A percentile compares a stretch with the other conserved stretches of the same genome.
Evolutionary conservation across 2,329 filamentous ascomycete species (phyloP).

Genomic region (Keithomyces neogunnii): DNA sequence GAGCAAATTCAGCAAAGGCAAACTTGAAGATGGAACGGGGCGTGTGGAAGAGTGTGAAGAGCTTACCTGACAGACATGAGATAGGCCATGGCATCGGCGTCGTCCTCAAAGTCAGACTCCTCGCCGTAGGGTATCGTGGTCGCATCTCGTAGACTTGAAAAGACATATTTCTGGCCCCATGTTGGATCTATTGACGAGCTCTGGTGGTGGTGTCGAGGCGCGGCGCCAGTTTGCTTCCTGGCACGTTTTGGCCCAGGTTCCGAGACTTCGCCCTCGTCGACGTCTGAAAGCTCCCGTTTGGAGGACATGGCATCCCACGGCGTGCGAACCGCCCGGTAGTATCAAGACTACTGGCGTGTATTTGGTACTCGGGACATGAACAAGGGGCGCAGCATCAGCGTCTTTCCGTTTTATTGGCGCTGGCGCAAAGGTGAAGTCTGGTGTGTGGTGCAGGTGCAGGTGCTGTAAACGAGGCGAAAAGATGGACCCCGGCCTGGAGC

Average conservation of each 20-base stretch:
- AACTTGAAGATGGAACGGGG: neutral
- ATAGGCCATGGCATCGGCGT: slow-evolving; percentile 61
- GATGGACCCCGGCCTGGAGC: neutral
- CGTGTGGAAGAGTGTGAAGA: neutral
- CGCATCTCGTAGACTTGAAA: slow-evolving; percentile 52
- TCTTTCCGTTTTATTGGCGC: neutral
- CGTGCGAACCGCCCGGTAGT: neutral
- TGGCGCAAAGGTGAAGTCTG: neutral
- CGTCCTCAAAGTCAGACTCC: slow-evolving; percentile 59
- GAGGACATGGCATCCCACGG: slow-evolving; percentile 19
- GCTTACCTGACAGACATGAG: slow-evolving; percentile 62
- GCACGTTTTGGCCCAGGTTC: slow-evolving; percentile 18
- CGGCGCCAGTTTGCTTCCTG: slow-evolving; percentile 16
- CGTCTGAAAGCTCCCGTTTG: slow-evolving; percentile 25
- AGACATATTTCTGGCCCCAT: slow-evolving; percentile 65
- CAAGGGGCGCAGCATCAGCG: too few species aligned
- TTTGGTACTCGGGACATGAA: neutral
- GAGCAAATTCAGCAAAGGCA: slow-evolving; percentile 2
- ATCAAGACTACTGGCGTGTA: neutral
- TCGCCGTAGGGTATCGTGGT: slow-evolving; percentile 38
- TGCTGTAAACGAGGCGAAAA: neutral
- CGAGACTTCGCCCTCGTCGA: slow-evolving; percentile 18
- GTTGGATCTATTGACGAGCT: slow-evolving; percentile 48
- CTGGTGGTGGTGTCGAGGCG: slow-evolving; percentile 31
- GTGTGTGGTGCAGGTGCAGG: neutral